Evolutionary conservation across 1,139 yeast genomes (phyloP), one percentile per base, ranked within the genome.

Genomic region (Debaryomyces robertsiae): DNA sequence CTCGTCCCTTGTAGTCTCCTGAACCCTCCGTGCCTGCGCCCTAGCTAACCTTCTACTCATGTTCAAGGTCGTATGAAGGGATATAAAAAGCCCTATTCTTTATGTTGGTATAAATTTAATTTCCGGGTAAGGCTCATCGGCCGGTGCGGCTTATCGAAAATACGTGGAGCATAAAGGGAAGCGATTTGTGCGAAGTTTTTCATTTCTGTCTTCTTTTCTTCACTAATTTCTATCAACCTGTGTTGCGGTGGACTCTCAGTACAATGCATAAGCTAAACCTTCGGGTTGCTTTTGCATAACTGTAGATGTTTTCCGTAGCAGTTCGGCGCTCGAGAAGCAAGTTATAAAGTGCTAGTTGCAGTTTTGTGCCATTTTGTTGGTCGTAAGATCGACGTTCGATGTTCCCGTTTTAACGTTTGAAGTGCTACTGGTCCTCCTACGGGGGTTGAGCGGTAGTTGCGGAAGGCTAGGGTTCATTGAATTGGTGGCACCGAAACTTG

Each of bases 281-380:
- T 54, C 59, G 63, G 68, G 64, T 64, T 65, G 52, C 52, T 52
- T 40, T 43, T 40, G 40, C 43, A 46, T 44, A 44, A 55, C 56
- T 60, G 70, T 67, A 68, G 75, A 47, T 52, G 58, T 61, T 64
- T 54, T 59, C 67, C 63, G 69, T 67, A 66, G 74, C 84, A 75
- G 79, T 60, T 81, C 84, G 84, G 78, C 84, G 85, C 86, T 71
- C 73, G 87, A 54, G 86, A 74, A 74, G 79, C 76, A 69, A 73
- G 79, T 71, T 61, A 58, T 54, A 60, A 55, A 54, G 43, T 37
- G 34, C 46, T 50, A 47, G 41, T 41, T 38, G 48, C 36, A 36
- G 37, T 30, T 39, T 37, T 44, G 39, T 43, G 45, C 46, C 53
- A 46, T 49, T 54, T 45, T 43, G 58, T 50, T 53, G 47, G 46